These are phyloP conservation scores for Pinus albicaulis DNA, from an alignment of 75 land plant species.

Conservation along the genomic window DNA sequence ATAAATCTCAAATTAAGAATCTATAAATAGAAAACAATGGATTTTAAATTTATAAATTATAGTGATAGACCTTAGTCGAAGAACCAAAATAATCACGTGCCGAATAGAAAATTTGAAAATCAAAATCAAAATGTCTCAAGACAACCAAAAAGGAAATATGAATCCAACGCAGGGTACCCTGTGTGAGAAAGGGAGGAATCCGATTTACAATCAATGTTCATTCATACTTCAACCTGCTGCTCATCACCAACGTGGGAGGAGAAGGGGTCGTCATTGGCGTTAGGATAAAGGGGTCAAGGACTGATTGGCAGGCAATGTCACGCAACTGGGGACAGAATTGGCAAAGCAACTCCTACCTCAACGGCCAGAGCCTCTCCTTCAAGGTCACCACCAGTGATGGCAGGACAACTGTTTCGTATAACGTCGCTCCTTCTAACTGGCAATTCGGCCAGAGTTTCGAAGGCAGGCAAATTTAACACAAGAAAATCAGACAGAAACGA, in stretches of 20 bases:
- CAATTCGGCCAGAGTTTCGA: neutral
- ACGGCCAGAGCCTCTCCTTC: constrained; percentile 30
- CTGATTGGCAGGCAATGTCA: constrained; percentile 19
- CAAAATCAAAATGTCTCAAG: no score
- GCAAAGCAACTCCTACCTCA: neutral
- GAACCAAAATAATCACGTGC: no score
- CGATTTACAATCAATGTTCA: constrained; percentile 11
- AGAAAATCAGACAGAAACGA: no score
- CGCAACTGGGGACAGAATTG: constrained; percentile 26
- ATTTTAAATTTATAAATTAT: no score
- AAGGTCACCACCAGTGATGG: constrained; percentile 31
- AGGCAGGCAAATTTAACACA: no score
- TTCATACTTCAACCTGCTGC: neutral
- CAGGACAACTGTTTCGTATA: constrained; percentile 9
- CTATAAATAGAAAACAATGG: no score
- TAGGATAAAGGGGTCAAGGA: constrained; percentile 17
- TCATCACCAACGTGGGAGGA: constrained; percentile 17
- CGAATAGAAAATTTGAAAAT: no score
- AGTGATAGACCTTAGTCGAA: no score
- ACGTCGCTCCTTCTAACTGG: constrained; percentile 27
- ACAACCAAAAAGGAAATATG: no score
- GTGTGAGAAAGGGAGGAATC: constrained; percentile 13
- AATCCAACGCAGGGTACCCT: constrained; percentile 12
- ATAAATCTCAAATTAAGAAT: no score
- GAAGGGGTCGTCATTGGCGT: neutral